These are phyloP conservation scores for Russula olivacea DNA, from an alignment of 768 basidiomycete species.

Conservation along the genomic window DNA sequence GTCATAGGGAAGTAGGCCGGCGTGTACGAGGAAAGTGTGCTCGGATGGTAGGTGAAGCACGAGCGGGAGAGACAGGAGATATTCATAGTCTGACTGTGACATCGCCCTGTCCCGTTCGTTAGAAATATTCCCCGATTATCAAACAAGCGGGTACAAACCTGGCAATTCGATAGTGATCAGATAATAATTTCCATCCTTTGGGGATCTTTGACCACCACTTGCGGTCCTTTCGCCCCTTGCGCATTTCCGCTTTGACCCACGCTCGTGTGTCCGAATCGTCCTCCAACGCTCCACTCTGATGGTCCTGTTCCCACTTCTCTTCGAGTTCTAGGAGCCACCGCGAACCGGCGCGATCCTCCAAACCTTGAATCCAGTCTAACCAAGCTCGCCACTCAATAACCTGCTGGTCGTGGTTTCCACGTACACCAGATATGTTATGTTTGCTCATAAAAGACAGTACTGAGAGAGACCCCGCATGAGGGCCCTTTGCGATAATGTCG, in stretches of 20 bases:
- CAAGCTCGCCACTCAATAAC: conserved; percentile 87
- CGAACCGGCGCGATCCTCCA: conserved; percentile 37
- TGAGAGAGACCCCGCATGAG: conserved; percentile 51
- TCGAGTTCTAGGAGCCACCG: conserved; percentile 54
- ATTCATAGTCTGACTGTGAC: conserved; percentile 56
- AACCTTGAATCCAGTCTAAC: conserved; percentile 66
- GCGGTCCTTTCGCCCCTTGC: conserved; percentile 13
- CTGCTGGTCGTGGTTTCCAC: conserved; percentile 92
- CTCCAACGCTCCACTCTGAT: conserved; percentile 27
- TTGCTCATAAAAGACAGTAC: conserved; percentile 60
- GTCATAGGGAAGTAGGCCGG: conserved; percentile 71
- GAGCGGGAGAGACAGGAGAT: conserved; percentile 69
- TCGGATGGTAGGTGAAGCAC: conserved; percentile 67
- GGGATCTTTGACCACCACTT: conserved; percentile 33
- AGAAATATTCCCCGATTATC: neutral
- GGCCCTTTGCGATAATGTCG: conserved; percentile 72
- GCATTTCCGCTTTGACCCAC: conserved; percentile 30
- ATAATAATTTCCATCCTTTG: conserved; percentile 64
- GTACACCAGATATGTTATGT: conserved; percentile 67
- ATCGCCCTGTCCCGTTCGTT: conserved; percentile 39
- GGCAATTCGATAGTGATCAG: conserved; percentile 75
- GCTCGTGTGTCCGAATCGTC: conserved; percentile 35
- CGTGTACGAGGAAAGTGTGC: conserved; percentile 77
- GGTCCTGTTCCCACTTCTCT: conserved; percentile 35
- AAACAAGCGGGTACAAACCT: conserved; percentile 34